Evolutionary conservation across 169 alveolate species (phyloP), one percentile per base, ranked within the genome.

Genomic region (Plasmodium cynomolgi): DNA sequence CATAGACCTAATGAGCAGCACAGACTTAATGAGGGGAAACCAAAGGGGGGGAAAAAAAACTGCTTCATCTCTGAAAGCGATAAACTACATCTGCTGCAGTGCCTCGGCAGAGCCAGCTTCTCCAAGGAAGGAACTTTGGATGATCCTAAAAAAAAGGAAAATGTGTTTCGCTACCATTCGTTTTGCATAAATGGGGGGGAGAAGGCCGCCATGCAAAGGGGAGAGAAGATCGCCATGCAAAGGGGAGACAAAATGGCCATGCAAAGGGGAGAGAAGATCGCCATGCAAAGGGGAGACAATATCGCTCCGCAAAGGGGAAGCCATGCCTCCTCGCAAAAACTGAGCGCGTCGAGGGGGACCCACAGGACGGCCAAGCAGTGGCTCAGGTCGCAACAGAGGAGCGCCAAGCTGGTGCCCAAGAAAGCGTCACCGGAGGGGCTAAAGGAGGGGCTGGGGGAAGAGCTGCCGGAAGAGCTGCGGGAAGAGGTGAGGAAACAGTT

Each of bases 81-180:
- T 29, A 84, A 84, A 34, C 34, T 84, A 31, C 83, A 84, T 33
- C 47, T 84, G n/a, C 44, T 84, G 3, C 73, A 84, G 33, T 68
- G 50, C 8, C 74, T 84, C 34, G 34, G 83, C 44, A 84, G 37
- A n/a, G 74, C 34, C 13, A 26, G 41, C 7, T 80, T 80, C 31
- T 4, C 47, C 83, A 84, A 84, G 50, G 50, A 20, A 33, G 15
- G n/a, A 15, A 41, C 71, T 9, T n/a, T 34, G 11, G 17, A 71
- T 13, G 26, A n/a, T 68, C 2, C n/a, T 39, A 83, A 33, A 83
- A 83, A 6, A 83, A 84, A 84, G n/a, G 74, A 68, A 68, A 71
- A 84, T 71, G 15, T 84, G 17, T 84, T 84, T 71, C 92, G 73
- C 17, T 84, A 71, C 72, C 92, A 84, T 11, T 84, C 92, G 6